Evolutionary conservation across 2,329 filamentous ascomycete genomes (phyloP), one percentile per base, ranked within the genome.

Genomic region (Aspergillus pseudoviridinutans): DNA sequence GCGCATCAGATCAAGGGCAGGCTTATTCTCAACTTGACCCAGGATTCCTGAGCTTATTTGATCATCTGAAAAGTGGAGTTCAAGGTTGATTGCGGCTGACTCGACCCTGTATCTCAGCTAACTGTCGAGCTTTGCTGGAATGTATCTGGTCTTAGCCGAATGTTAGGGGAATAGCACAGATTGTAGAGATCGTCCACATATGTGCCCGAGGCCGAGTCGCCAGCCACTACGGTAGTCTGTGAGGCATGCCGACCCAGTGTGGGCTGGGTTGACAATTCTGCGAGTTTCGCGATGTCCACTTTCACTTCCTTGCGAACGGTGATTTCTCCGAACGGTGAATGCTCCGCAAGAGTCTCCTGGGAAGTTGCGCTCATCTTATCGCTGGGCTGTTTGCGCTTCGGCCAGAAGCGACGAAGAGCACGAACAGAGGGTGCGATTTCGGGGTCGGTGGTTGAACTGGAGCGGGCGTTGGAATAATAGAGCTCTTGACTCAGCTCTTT

Each of bases 241-340:
- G 68, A 63, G 41, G 65, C 61, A 32, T 69, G 66, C 10, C 55
- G 56, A 51, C 59, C 54, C 25, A 64, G 27, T 2, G 57, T 41
- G 28, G 62, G 61, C 24, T 66, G 61, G 7, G 60, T 55, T 0
- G 58, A 56, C 25, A 64, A 61, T 17, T 69, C 66, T 8, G 62
- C 61, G 28, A 67, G 42, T 25, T 70, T 66, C 0, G 66, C 65
- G 1, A 79, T 74, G 50, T 84, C 79, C n/a, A 87, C 80, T 7
- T 80, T 81, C 55, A 87, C 81, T 64, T 87, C 83, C 60, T 85
- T 82, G 25, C 82, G 84, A 6, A 87, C 81, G 76, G 86, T 81
- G 66, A 87, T 87, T 24, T 84, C 83, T 6, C 84, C 83, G 51
- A 79, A 77, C 8, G 60, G 58, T 3, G 61, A 57, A 3, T 57